A percentile compares a stretch with the other conserved stretches of the same genome.
Evolutionary conservation across 192 early-diverging fungal species (phyloP).

Genomic region (Glomus cerebriforme): DNA sequence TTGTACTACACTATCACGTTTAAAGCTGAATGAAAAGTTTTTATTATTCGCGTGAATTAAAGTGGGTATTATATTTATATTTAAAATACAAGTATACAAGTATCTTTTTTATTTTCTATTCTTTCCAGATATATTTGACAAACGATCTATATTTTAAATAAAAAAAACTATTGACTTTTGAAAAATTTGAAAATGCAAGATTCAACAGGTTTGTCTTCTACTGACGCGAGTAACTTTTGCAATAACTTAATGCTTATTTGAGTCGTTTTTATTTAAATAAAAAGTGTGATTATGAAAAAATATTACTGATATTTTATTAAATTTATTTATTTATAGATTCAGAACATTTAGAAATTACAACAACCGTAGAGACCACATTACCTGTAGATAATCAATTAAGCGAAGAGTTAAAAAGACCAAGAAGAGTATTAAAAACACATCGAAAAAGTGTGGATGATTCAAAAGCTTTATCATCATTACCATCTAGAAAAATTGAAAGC

Average conservation of each 20-base stretch:
- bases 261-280: too few species aligned
- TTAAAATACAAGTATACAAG: neutral
- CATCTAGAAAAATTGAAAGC: neutral
- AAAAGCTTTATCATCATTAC: neutral
- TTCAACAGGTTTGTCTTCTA: neutral
- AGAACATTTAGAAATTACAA: neutral
- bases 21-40: neutral
- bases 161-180: neutral
- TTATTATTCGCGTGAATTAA: neutral
- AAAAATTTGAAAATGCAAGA: neutral
- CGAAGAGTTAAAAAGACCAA: slow-evolving; percentile 4
- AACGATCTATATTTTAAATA: neutral
- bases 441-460: neutral
- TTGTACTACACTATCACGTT: too few species aligned
- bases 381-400: neutral
- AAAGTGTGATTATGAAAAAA: neutral
- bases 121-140: neutral
- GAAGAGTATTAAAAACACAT: slow-evolving; percentile 11
- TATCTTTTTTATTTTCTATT: neutral
- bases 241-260: too few species aligned
- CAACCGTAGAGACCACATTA: neutral
- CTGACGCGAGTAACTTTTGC: neutral
- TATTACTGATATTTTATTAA: neutral
- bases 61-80: neutral
- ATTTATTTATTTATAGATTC: neutral